A percentile compares a stretch with the other conserved stretches of the same genome.
phyloP scores from a whole-genome alignment of 768 basidiomycete genomes.

The Sarcodon aspratus region DNA sequence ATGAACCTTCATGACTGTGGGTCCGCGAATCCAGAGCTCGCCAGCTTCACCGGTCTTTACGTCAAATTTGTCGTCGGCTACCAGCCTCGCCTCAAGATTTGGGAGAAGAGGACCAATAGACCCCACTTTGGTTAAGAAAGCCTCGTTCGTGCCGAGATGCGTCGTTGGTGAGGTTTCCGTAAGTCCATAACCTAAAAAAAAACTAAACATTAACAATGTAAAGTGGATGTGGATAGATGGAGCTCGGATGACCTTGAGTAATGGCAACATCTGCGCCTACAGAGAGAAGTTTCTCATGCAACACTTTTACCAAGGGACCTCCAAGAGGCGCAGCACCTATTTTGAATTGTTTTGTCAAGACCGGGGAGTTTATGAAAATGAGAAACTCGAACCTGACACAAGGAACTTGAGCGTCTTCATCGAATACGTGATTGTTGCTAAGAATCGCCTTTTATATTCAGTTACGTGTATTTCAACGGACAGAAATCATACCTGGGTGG shows the following conservation, averaged over 20 bases:
- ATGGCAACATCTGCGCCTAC: slow-evolving; percentile 31
- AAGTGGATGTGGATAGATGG: background rate
- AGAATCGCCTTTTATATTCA: background rate
- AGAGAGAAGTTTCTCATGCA: slow-evolving; percentile 25
- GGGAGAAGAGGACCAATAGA: slow-evolving; percentile 62
- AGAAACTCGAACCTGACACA: slow-evolving; percentile 30
- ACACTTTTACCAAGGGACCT: slow-evolving; percentile 42
- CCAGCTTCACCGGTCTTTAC: slow-evolving; percentile 47
- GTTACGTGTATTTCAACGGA: background rate
- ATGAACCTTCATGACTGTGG: slow-evolving; percentile 66
- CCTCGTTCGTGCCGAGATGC: slow-evolving; percentile 36
- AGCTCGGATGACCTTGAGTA: slow-evolving; percentile 33
- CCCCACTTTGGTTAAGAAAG: slow-evolving; percentile 40
- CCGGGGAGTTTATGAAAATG: background rate
- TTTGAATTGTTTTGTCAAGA: background rate
- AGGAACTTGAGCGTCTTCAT: slow-evolving; percentile 45
- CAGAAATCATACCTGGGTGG: slow-evolving; percentile 43
- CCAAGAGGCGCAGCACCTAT: slow-evolving; percentile 68
- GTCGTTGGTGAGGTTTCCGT: slow-evolving; percentile 77
- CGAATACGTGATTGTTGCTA: slow-evolving; percentile 59
- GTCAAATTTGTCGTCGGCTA: slow-evolving; percentile 49
- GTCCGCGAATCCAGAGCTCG: slow-evolving; percentile 76
- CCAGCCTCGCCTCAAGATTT: slow-evolving; percentile 64
- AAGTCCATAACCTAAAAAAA: slow-evolving; percentile 51
- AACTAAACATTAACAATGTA: slow-evolving; percentile 2